phyloP scores from a whole-genome alignment of 2,329 filamentous ascomycete species.

The Fusarium miscanthi region DNA sequence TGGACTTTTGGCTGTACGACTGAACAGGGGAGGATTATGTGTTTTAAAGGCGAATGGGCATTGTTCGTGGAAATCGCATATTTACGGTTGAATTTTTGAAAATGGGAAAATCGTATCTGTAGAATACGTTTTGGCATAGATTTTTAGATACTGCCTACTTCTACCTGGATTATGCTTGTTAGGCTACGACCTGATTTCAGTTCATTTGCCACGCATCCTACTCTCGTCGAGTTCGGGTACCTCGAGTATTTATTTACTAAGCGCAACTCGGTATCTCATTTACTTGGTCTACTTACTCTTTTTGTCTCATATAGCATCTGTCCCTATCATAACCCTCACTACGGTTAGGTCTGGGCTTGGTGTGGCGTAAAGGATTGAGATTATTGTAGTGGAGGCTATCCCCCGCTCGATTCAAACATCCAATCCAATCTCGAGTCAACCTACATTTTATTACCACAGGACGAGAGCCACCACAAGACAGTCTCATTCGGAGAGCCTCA shows the following conservation, averaged over 20 bases:
- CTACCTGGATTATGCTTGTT: neutral
- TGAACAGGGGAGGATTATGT: neutral
- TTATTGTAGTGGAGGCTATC: neutral
- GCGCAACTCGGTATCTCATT: neutral
- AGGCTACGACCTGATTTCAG: neutral
- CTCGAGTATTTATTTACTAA: neutral
- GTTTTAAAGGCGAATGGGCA: slow-evolving; percentile 1
- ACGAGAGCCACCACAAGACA: neutral
- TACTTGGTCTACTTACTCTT: neutral
- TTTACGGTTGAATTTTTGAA: neutral
- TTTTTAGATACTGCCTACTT: neutral
- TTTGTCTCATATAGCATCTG: neutral
- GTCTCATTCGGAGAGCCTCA: neutral
- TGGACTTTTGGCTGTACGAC: slow-evolving; percentile 4
- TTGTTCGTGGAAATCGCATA: neutral
- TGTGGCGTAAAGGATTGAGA: neutral
- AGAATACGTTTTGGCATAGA: neutral
- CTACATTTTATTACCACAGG: neutral
- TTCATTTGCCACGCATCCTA: neutral
- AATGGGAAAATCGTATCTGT: neutral
- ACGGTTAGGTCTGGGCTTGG: too few species aligned
- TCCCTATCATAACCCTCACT: neutral
- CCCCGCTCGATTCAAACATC: neutral
- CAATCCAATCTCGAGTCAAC: neutral
- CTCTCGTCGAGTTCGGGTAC: neutral